A percentile compares a stretch with the other conserved stretches of the same genome.
phyloP scores from a whole-genome alignment of 306 rosid genomes.

The Oxytropis ochrocephala region DNA sequence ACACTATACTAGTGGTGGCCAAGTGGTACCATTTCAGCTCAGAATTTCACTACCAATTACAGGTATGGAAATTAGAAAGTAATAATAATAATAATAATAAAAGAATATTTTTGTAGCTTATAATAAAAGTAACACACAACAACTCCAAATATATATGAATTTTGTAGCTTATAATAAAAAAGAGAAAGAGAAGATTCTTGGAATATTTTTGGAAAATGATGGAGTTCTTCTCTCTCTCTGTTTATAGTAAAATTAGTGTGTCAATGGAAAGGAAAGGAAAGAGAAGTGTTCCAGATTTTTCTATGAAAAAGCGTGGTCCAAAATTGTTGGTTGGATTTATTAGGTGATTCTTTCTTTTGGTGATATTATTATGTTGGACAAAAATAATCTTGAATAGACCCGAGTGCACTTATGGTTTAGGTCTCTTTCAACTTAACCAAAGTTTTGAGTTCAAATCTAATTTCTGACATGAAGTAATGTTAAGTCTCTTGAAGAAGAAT shows the following conservation, averaged over 20 bases:
- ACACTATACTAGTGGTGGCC: constrained; percentile 1
- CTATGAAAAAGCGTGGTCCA: constrained; percentile 57
- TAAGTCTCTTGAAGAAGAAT: too few species aligned
- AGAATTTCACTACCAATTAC: constrained; percentile 12
- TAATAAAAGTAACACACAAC: not conserved
- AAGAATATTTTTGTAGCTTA: not conserved
- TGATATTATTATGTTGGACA: constrained; percentile 1
- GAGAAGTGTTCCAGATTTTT: constrained; percentile 39
- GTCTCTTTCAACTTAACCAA: too few species aligned
- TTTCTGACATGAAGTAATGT: too few species aligned
- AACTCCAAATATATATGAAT: constrained; percentile 9
- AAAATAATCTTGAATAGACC: not conserved
- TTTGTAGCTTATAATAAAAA: constrained; percentile 10
- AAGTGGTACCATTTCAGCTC: constrained; percentile 29
- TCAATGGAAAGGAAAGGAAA: constrained; percentile 3
- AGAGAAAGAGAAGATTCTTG: constrained; percentile 48
- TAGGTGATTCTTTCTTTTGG: not conserved
- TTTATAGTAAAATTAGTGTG: constrained; percentile 9
- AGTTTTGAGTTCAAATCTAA: too few species aligned
- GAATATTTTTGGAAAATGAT: constrained; percentile 40
- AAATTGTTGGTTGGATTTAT: constrained; percentile 37
- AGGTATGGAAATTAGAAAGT: constrained; percentile 20
- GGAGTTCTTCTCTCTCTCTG: constrained; percentile 8
- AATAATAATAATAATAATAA: not conserved
- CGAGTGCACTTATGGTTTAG: too few species aligned